Percentiles rank a stretch among this genome's conserved stretches.
Conservation (phyloP, 495 filamentous ascomycete species). For the Penicillium crystallinum region DNA sequence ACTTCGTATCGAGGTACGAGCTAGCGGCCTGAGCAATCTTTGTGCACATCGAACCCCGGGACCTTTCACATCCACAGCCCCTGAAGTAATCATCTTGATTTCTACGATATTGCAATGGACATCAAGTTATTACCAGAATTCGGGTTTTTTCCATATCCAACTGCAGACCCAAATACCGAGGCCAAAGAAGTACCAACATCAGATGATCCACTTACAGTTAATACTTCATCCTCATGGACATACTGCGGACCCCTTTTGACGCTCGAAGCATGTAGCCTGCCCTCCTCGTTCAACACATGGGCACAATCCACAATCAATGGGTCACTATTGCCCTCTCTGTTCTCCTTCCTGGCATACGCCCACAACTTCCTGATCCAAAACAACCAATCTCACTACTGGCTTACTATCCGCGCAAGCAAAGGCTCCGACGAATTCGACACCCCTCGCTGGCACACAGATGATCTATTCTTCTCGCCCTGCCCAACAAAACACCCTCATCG, state of each 20-base stretch:
- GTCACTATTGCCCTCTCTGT: slow-evolving; percentile 9
- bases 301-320: slow-evolving; percentile 17
- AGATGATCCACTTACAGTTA: slow-evolving; percentile 11
- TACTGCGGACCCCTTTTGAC: slow-evolving; percentile 22
- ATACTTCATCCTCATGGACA: slow-evolving; percentile 20
- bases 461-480: slow-evolving; percentile 18
- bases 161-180: not conserved
- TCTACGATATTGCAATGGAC: slow-evolving; percentile 4
- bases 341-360: slow-evolving; percentile 18
- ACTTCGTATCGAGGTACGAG: not conserved
- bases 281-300: slow-evolving; percentile 24
- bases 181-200: not conserved
- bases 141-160: slow-evolving; percentile 5
- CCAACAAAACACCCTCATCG: not conserved
- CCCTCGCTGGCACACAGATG: slow-evolving; percentile 26
- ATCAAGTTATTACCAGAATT: slow-evolving; percentile 13
- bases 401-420: slow-evolving; percentile 19
- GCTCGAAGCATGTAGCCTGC: slow-evolving; percentile 10
- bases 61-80: not conserved
- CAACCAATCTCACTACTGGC: slow-evolving; percentile 20
- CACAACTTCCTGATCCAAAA: slow-evolving; percentile 18
- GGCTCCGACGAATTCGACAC: slow-evolving; percentile 14
- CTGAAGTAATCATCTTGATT: not conserved
- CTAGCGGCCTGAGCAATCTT: not conserved
- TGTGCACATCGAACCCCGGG: not conserved